Percentiles rank a stretch among this genome's conserved stretches.
Evolutionary conservation across 179 eudicot genomes (phyloP).

Genomic region (Beta lomatogona): DNA sequence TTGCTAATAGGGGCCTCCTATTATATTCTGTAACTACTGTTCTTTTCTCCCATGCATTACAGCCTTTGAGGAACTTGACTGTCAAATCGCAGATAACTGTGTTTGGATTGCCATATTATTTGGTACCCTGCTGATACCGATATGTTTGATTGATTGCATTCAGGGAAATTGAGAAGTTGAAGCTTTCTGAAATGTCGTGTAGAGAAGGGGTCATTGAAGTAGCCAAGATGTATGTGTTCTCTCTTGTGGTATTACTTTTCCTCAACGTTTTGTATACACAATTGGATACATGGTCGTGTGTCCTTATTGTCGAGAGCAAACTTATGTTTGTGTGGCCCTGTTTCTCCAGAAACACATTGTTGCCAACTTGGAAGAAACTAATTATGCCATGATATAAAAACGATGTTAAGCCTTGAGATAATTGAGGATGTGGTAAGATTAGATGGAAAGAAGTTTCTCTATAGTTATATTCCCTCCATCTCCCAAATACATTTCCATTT

Average conservation of each 20-base stretch:
- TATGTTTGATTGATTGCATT: constrained; percentile 7
- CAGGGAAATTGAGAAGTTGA: constrained; percentile 95
- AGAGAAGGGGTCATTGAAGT: constrained; percentile 89
- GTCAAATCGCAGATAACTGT: background rate
- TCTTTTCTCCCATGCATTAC: background rate
- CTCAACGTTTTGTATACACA: background rate
- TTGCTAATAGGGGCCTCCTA: background rate
- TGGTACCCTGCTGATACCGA: constrained; percentile 1
- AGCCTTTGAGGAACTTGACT: background rate
- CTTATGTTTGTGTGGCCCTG: too few species aligned
- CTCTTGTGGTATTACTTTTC: background rate
- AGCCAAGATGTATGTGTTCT: constrained; percentile 81
- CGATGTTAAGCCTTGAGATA: too few species aligned
- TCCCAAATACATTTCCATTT: too few species aligned
- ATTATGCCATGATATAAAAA: too few species aligned
- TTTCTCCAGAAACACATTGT: too few species aligned
- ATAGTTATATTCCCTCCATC: too few species aligned
- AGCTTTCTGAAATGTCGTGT: constrained; percentile 96
- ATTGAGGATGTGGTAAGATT: too few species aligned
- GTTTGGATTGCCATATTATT: background rate
- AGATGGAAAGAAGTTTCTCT: too few species aligned
- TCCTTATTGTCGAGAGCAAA: too few species aligned
- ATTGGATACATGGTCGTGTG: too few species aligned
- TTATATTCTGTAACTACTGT: background rate
- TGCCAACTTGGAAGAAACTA: too few species aligned